Conservation (phyloP, 441 rosid species). For the Viola pubescens region DNA sequence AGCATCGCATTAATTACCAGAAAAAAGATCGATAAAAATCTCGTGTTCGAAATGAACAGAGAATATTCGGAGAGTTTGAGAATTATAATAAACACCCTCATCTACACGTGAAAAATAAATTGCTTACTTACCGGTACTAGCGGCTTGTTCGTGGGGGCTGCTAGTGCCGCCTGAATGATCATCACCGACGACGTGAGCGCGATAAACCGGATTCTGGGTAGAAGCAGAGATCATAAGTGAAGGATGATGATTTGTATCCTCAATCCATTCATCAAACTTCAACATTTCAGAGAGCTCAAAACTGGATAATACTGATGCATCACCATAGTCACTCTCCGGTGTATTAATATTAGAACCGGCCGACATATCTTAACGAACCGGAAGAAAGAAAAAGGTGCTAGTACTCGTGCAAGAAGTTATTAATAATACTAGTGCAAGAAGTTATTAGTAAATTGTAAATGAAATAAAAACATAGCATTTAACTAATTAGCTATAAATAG, state of each 20-base stretch:
- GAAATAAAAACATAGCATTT: no score
- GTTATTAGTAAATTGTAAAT: no score
- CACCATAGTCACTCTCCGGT: constrained; percentile 24
- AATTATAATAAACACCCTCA: no score
- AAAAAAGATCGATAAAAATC: constrained; percentile 4
- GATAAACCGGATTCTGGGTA: constrained; percentile 26
- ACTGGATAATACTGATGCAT: constrained; percentile 14
- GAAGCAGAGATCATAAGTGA: constrained; percentile 25
- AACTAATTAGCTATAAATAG: background rate
- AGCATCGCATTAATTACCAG: background rate
- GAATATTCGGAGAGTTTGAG: background rate
- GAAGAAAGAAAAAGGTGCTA: no score
- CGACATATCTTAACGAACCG: background rate
- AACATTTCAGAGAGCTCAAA: constrained; percentile 47
- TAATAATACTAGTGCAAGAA: no score
- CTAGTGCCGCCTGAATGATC: constrained; percentile 23
- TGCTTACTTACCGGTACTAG: constrained; percentile 25
- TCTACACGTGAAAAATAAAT: no score
- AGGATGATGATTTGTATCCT: constrained; percentile 33
- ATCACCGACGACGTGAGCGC: constrained; percentile 24
- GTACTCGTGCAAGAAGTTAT: no score
- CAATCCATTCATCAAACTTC: constrained; percentile 41
- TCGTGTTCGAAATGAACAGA: background rate
- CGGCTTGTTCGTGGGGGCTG: constrained; percentile 24
- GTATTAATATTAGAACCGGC: constrained; percentile 15